Evolutionary conservation across 164 flowering plant genomes (phyloP), one percentile per base, ranked within the genome.

Genomic region (Amborella trichopoda): DNA sequence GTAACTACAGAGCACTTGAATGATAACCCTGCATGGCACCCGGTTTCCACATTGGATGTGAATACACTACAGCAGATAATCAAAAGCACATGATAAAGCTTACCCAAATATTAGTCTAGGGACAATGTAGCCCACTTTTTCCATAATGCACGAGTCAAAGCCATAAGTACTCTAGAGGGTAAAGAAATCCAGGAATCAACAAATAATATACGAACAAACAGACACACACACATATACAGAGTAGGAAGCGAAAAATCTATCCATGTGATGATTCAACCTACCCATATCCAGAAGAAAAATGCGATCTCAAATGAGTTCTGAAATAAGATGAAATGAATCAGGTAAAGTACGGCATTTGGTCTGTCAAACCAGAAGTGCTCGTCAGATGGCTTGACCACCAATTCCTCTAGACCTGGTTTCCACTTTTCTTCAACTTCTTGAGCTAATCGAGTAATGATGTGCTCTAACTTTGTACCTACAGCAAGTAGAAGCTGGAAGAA

Each of bases 61-160:
- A n/a, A n/a, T n/a, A n/a, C n/a, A n/a, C n/a, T n/a, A n/a, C n/a
- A n/a, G 22, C 9, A 16, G 19, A 22, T 2, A 14, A 39, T 16
- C 23, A 46, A 13, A 8, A n/a, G 22, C 30, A n/a, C 4, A 2
- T 28, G 40, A 34, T 17, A 38, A 24, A 12, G n/a, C 12, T 18
- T 55, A 55, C 60, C 53, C 60, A 55, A 41, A 48, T 32, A 55
- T 27, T 23, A 55, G 60, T 33, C 60, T 48, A 19, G 53, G 53
- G 23, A 48, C 23, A 0, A 55, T 40, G 40, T 38, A 40, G 19
- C 40, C 14, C 21, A 21, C 16, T 9, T 48, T 26, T 38, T 42
- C 53, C 53, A 55, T 55, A 23, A 55, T 47, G 53, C 59, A 48
- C 5, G 59, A 55, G 20, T 40, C 14, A 23, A 20, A 48, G 27